A percentile compares a stretch with the other conserved stretches of the same genome.
Evolutionary conservation across 176 grass and related monocot genomes (phyloP).

Genomic region (Themeda triandra): DNA sequence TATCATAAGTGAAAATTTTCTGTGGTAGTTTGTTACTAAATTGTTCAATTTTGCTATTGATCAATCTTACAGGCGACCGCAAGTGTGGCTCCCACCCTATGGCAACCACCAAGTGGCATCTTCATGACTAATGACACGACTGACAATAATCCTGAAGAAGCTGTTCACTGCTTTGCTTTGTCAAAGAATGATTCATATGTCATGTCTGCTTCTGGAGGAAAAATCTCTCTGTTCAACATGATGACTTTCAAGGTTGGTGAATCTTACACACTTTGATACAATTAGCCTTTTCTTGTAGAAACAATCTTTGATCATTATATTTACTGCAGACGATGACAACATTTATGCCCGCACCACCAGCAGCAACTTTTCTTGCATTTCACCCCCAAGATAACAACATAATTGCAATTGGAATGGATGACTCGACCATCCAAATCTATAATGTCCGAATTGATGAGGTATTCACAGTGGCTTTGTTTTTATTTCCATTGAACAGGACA

Average conservation of each 20-base stretch:
- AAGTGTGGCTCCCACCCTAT: conserved; percentile 69
- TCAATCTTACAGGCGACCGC: conserved; percentile 71
- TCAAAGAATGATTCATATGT: conserved; percentile 99
- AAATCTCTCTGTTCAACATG: conserved; percentile 98
- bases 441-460: conserved; percentile 99
- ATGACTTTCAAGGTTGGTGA: conserved; percentile 96
- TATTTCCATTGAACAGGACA: not conserved
- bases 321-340: conserved; percentile 87
- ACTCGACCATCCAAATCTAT: conserved; percentile 98
- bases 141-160: conserved; percentile 88
- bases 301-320: conserved; percentile 19
- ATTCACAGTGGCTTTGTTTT: conserved; percentile 13
- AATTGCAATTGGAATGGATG: conserved; percentile 99
- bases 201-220: conserved; percentile 99
- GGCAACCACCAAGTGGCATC: conserved; percentile 96
- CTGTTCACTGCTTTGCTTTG: conserved; percentile 93
- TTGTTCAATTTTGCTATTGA: conserved; percentile 28
- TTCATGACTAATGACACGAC: conserved; percentile 98
- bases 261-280: not conserved
- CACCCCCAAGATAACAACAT: conserved; percentile 99
- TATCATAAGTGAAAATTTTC: not conserved
- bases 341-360: conserved; percentile 93
- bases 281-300: not conserved
- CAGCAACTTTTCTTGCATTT: conserved; percentile 96
- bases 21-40: conserved; percentile 24